These are phyloP conservation scores for Colletotrichum tropicale DNA, from an alignment of 2,329 filamentous ascomycete genomes.

Conservation along the genomic window DNA sequence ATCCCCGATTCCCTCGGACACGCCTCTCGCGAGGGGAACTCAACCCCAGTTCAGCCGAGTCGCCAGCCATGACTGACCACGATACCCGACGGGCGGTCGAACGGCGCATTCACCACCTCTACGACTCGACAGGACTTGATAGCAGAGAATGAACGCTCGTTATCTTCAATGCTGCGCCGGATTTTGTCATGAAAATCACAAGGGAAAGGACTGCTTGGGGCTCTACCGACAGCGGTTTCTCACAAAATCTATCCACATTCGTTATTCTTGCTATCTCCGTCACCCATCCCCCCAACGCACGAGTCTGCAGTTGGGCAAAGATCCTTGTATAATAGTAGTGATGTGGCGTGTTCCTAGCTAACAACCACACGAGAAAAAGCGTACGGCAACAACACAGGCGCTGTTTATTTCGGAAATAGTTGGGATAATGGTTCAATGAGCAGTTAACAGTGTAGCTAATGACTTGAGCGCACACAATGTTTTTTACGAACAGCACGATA, in stretches of 20 bases:
- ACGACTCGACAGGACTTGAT: not conserved
- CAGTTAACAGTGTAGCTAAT: not conserved
- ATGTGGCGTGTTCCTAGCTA: not conserved
- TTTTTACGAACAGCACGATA: not conserved
- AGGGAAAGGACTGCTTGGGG: not conserved
- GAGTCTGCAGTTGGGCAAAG: not conserved
- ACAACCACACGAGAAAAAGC: not conserved
- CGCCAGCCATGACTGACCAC: not conserved
- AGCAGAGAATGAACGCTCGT: slow-evolving; percentile 10
- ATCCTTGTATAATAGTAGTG: slow-evolving; percentile 11
- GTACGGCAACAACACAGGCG: not conserved
- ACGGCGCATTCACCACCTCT: not conserved
- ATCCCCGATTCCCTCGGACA: not conserved
- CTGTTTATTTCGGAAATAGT: not conserved
- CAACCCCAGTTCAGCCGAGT: not conserved
- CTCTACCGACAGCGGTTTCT: not conserved
- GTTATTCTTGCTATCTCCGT: slow-evolving; percentile 4
- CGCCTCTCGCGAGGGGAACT: not conserved
- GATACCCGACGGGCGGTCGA: not conserved
- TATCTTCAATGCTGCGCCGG: not conserved
- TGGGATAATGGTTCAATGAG: not conserved
- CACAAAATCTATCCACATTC: slow-evolving; percentile 18
- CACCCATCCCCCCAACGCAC: not conserved
- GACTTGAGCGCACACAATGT: not conserved
- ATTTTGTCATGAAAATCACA: not conserved